phyloP scores from a whole-genome alignment of 371 early-diverging fungal species.

The Coemansia sp. region DNA sequence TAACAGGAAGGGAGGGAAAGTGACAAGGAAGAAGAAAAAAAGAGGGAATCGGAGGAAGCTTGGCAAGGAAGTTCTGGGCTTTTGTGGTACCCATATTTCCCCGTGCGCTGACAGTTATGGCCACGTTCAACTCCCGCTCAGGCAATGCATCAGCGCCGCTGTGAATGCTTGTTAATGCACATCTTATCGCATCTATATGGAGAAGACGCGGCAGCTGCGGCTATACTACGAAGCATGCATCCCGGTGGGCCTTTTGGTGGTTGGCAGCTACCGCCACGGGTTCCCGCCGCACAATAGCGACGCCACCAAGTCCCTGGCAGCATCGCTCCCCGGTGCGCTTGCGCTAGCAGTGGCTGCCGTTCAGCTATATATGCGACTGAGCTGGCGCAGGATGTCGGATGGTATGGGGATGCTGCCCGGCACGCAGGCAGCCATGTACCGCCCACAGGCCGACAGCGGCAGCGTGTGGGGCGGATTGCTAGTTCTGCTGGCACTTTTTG shows the following conservation, averaged over 20 bases:
- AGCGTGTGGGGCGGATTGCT: conserved; percentile 35
- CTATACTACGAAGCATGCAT: conserved; percentile 33
- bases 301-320: not conserved
- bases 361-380: not conserved
- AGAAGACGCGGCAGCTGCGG: conserved; percentile 5
- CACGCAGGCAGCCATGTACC: conserved; percentile 6
- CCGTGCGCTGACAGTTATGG: not conserved
- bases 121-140: too few relatives aligned
- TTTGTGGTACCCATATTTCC: not conserved
- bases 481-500: conserved; percentile 33
- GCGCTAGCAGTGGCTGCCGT: not conserved
- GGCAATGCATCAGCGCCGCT: too few relatives aligned
- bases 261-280: not conserved
- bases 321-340: not conserved
- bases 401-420: not conserved
- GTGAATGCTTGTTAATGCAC: too few relatives aligned
- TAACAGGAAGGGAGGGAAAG: not conserved
- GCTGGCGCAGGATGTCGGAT: too few relatives aligned
- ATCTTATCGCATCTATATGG: not conserved
- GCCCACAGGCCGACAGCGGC: conserved; percentile 38
- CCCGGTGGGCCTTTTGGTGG: conserved; percentile 14
- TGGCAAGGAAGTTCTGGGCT: not conserved
- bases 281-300: not conserved
- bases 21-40: not conserved
- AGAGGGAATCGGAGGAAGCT: not conserved